phyloP scores from a whole-genome alignment of 805 yeast species.

The Candida ovalis region DNA sequence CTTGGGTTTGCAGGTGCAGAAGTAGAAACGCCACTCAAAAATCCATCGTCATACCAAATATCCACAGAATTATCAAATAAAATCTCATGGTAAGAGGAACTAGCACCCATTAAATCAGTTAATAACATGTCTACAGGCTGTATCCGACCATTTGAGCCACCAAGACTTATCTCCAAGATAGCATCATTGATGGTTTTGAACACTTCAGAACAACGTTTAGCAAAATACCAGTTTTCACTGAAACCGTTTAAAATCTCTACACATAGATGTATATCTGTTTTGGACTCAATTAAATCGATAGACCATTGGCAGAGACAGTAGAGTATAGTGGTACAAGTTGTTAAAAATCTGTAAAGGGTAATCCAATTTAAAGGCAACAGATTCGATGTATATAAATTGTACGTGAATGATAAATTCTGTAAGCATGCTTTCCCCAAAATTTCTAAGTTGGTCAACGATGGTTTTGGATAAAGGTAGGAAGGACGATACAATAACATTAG shows the following conservation, averaged over 20 bases:
- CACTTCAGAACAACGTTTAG: slow-evolving; percentile 40
- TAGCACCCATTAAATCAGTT: slow-evolving; percentile 40
- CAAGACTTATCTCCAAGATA: slow-evolving; percentile 40
- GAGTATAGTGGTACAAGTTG: slow-evolving; percentile 44
- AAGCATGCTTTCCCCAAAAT: slow-evolving; percentile 42
- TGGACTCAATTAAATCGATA: slow-evolving; percentile 42
- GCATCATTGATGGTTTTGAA: slow-evolving; percentile 42
- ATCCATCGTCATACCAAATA: slow-evolving; percentile 38
- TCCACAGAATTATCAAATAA: slow-evolving; percentile 44
- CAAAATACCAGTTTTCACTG: slow-evolving; percentile 45
- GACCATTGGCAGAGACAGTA: slow-evolving; percentile 45
- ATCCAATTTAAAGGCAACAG: slow-evolving; percentile 49
- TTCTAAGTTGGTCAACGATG: slow-evolving; percentile 37
- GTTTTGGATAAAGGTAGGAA: slow-evolving; percentile 43
- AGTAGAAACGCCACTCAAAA: slow-evolving; percentile 3
- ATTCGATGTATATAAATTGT: slow-evolving; percentile 40
- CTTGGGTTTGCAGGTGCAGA: neutral
- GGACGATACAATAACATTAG: slow-evolving; percentile 47
- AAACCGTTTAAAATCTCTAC: slow-evolving; percentile 44
- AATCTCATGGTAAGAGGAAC: slow-evolving; percentile 41
- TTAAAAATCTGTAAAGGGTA: slow-evolving; percentile 41
- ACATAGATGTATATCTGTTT: slow-evolving; percentile 42
- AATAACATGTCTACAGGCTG: slow-evolving; percentile 39
- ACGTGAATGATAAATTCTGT: slow-evolving; percentile 43
- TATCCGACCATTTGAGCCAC: slow-evolving; percentile 31